Conservation (phyloP, 2,329 filamentous ascomycete genomes). For the Capronia epimyces region DNA sequence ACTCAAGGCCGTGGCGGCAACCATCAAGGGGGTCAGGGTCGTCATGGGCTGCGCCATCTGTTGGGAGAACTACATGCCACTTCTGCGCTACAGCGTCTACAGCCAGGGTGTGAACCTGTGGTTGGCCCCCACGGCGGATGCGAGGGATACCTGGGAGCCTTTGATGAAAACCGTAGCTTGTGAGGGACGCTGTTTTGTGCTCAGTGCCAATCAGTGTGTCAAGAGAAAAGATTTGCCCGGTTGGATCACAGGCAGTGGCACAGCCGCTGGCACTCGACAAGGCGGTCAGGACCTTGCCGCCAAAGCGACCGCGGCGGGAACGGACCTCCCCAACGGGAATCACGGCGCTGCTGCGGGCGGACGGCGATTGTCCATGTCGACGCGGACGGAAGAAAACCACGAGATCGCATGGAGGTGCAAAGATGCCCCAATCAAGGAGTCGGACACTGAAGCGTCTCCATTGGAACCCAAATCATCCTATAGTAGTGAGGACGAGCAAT, state of each 20-base stretch:
- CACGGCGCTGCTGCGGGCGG: conserved; percentile 2
- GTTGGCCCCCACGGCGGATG: conserved; percentile 83
- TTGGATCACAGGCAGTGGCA: conserved; percentile 46
- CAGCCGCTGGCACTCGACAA: not conserved
- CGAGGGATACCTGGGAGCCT: conserved; percentile 71
- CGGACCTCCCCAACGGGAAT: conserved; percentile 7
- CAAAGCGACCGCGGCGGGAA: not conserved
- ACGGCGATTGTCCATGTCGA: conserved; percentile 32
- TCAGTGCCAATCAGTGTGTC: conserved; percentile 80
- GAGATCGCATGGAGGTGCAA: conserved; percentile 44
- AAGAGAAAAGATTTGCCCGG: conserved; percentile 52
- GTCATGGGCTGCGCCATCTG: conserved; percentile 85
- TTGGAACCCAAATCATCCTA: not conserved
- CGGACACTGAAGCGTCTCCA: not conserved
- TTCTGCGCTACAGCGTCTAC: conserved; percentile 78
- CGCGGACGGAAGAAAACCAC: conserved; percentile 39
- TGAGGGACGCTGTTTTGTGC: conserved; percentile 79
- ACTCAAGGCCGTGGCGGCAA: conserved; percentile 70
- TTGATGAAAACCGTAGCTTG: conserved; percentile 76
- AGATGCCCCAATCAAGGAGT: conserved; percentile 23
- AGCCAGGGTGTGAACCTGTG: conserved; percentile 88
- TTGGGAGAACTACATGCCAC: conserved; percentile 96
- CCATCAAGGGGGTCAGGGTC: conserved; percentile 70
- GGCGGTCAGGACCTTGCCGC: not conserved
- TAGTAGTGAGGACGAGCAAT: conserved; percentile 37